Base-by-base conservation (phyloP, 352 stramenopile species). In the Phytopythium boreale region DNA sequence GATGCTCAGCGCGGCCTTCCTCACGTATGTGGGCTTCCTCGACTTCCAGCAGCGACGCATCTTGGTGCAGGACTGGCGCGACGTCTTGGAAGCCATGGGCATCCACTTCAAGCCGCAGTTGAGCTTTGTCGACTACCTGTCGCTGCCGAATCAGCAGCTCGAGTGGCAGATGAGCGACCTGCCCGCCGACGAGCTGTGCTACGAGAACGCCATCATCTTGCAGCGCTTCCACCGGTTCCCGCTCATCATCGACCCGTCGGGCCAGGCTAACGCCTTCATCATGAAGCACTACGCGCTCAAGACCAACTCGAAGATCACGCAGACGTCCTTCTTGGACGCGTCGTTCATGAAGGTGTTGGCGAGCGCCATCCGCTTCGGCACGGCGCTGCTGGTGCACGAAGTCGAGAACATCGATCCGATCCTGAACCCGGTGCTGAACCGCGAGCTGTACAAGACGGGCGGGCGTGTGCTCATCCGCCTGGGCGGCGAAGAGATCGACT, bases 321-420 rank as follows among this genome's bases (percentile, higher is more conserved):
- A 98, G 64, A 99, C 98, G 6, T 99, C 96, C 34, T 99, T 99
- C 78, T 76, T 99, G 58, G 98, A 99, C 71, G 97, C 96, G 47
- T 97, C 93, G 10, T 99, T 99, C 81, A 98, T 99, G 85, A 99
- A 99, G 75, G 98, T 98, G n/a, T 79, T 99, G 24, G 96, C 97
- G n/a, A 98, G 96, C 68, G 97, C 98, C 29, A 98, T 99, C 77
- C 97, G 98, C 44, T 99, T 99, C 72, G 98, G 98, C 43, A 99
- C 96, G 29, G 95, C 98, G 39, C 79, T 99, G 37, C 74, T 99
- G 15, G 97, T 99, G 27, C 96, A 99, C 68, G 98, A 99, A 75
- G 98, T 99, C 22, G 98, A 99, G 71, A 98, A 97, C 57, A 97
- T 99, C 52, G 98, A 99, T 75, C 98, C 98, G 51, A 97, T 99